Base-by-base conservation (phyloP, 257 asterid species). In the Solanum microdontum region DNA sequence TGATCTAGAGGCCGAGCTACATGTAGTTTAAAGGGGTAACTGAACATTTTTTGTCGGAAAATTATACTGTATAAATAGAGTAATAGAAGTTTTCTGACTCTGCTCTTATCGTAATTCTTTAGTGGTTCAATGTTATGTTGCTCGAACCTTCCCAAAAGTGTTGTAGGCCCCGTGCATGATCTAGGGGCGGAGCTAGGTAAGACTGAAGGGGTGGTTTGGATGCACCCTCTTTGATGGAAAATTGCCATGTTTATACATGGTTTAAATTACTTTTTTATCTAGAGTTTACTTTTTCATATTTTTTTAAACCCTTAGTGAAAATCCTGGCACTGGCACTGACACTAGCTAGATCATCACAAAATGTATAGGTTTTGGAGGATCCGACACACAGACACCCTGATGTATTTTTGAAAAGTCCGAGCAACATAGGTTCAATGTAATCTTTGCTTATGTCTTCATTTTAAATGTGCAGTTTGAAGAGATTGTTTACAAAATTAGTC, bases 401-500 rank as follows among this genome's bases (percentile, higher is more conserved):
- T 23, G 13, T 36, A 34, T 37, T 37, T 23, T 76, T 12, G 12
- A n/a, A 76, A 17, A 11, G 34, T n/a, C 3, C 6, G 7, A 75
- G 7, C 7, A n/a, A n/a, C 32, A 72, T 72, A 33, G n/a, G 3
- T 87, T 23, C 11, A 58, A 84, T 36, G 43, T 87, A 37, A 70
- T 36, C 45, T 87, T 64, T 83, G 43, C 45, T 86, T 34, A 62
- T 82, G 19, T 26, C 58, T 66, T 89, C 34, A 84, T 48, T 3
- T 87, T 66, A 7, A 74, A 19, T 43, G 74, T 91, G 88, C 96
- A 97, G 99, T 97, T 97, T 87, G 99, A 97, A 90, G 99, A 96
- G 91, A 74, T 97, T 26, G 98, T 94, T 74, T 96, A 93, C 94
- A 96, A 94, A 86, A 93, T 97, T 32, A 90, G 88, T 17, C 82